Evolutionary conservation across 257 asterid species (phyloP).

Genomic region (Nicotiana undulata): DNA sequence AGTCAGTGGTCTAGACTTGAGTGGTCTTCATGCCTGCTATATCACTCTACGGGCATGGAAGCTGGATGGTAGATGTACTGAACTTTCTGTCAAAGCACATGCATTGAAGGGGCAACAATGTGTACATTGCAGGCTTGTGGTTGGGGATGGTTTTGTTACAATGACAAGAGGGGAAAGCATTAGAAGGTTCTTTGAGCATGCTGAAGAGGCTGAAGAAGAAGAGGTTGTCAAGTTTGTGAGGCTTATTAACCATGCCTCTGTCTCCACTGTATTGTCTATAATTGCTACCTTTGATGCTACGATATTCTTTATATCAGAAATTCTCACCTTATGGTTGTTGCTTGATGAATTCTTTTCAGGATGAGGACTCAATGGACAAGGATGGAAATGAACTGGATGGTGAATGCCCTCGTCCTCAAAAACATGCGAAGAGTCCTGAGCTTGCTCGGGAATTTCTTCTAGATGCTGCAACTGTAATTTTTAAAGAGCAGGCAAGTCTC

Average conservation of each 20-base stretch:
- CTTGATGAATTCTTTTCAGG: slow-evolving; percentile 37
- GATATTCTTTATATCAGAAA: not conserved
- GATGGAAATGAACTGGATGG: slow-evolving; percentile 89
- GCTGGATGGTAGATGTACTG: slow-evolving; percentile 77
- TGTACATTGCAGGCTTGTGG: slow-evolving; percentile 90
- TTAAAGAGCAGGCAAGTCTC: slow-evolving; percentile 88
- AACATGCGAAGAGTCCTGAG: slow-evolving; percentile 99
- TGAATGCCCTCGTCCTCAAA: slow-evolving; percentile 97
- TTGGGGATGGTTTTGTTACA: slow-evolving; percentile 85
- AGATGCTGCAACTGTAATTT: slow-evolving; percentile 97
- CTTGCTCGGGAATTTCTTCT: slow-evolving; percentile 99
- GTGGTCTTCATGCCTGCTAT: slow-evolving; percentile 75
- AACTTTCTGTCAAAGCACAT: slow-evolving; percentile 90
- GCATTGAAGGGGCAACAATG: slow-evolving; percentile 89
- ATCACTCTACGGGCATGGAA: slow-evolving; percentile 89
- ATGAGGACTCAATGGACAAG: slow-evolving; percentile 97
- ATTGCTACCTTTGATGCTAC: not conserved
- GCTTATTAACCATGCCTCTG: not conserved
- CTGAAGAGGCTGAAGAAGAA: slow-evolving; percentile 99
- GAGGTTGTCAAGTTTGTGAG: slow-evolving; percentile 56
- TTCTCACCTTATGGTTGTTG: not conserved
- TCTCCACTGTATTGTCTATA: not conserved
- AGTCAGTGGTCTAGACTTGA: slow-evolving; percentile 80
- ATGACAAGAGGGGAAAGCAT: slow-evolving; percentile 75
- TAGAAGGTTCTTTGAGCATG: slow-evolving; percentile 90